Percentiles rank a stretch among this genome's conserved stretches.
Evolutionary conservation across 495 filamentous ascomycete species (phyloP).

Genomic region (Penicillium macrosclerotiorum): DNA sequence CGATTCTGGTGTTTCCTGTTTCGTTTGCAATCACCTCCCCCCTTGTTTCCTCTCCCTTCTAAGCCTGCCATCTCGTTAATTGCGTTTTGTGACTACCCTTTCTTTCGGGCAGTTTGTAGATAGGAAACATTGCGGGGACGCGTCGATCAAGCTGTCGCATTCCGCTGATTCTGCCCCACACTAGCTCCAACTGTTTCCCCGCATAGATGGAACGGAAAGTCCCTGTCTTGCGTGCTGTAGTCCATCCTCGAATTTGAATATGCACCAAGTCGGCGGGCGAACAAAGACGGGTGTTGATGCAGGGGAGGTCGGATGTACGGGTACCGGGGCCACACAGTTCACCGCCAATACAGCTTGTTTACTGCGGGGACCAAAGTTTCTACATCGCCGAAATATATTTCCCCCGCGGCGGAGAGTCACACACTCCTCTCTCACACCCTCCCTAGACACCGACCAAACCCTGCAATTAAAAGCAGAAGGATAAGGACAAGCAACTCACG

Average conservation of each 20-base stretch:
- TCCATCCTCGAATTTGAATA: constrained; percentile 1
- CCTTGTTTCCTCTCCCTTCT: too few species aligned
- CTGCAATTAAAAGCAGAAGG: not conserved
- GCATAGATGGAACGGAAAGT: not conserved
- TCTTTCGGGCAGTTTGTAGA: not conserved
- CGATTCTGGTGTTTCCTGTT: not conserved
- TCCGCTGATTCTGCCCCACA: constrained; percentile 4
- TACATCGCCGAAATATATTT: not conserved
- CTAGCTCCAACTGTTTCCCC: not conserved
- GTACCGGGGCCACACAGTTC: too few species aligned
- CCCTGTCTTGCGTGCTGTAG: not conserved
- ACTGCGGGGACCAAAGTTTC: constrained; percentile 9
- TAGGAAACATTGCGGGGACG: too few species aligned
- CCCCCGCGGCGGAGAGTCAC: not conserved
- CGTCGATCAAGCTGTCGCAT: not conserved
- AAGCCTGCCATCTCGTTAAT: too few species aligned
- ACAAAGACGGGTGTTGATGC: too few species aligned
- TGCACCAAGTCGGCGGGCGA: not conserved
- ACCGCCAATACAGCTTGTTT: constrained; percentile 14
- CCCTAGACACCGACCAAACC: not conserved
- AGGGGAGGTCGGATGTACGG: too few species aligned
- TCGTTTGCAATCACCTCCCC: not conserved
- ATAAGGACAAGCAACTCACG: too few species aligned
- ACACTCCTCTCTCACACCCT: not conserved
- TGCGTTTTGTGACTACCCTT: too few species aligned